Conservation (phyloP, 192 early-diverging fungal species). For the Entophlyctis luteolus region DNA sequence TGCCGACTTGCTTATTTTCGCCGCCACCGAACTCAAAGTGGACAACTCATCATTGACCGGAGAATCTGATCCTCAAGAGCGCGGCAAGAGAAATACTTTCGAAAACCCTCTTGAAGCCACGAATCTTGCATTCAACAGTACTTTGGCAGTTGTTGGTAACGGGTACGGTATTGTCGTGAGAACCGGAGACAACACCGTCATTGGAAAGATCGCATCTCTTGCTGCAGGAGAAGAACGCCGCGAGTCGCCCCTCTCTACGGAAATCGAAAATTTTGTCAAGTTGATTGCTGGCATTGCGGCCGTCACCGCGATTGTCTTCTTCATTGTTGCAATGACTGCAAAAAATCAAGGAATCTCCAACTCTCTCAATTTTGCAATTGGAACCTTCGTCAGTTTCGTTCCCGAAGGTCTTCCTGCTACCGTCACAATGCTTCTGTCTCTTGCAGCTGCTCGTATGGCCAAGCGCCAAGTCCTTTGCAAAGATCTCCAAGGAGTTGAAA, state of each 20-base stretch:
- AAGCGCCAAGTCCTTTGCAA: conserved; percentile 59
- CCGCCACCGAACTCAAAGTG: conserved; percentile 38
- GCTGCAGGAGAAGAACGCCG: conserved; percentile 40
- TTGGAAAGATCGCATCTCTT: conserved; percentile 50
- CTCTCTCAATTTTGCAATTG: conserved; percentile 51
- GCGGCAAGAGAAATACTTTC: conserved; percentile 16
- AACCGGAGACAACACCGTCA: conserved; percentile 51
- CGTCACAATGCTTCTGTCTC: conserved; percentile 52
- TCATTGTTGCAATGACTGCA: conserved; percentile 35
- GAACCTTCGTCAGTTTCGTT: conserved; percentile 51
- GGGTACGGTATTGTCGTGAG: conserved; percentile 52
- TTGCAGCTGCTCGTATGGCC: conserved; percentile 53
- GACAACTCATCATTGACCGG: conserved; percentile 52
- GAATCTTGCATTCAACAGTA: conserved; percentile 46
- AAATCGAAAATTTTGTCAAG: conserved; percentile 52
- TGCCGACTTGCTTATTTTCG: conserved; percentile 40
- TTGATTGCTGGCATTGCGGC: conserved; percentile 41
- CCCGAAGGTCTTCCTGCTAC: conserved; percentile 55
- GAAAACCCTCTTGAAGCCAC: conserved; percentile 40
- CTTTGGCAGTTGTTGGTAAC: conserved; percentile 45
- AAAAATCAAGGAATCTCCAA: conserved; percentile 36
- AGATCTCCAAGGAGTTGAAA: conserved; percentile 60
- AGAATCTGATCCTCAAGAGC: conserved; percentile 42
- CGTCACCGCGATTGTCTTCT: conserved; percentile 50
- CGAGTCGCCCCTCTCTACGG: conserved; percentile 40